Percentiles rank a stretch among this genome's conserved stretches.
Evolutionary conservation across 305 asterid genomes (phyloP).

Genomic region (Fraxinus paxiana): DNA sequence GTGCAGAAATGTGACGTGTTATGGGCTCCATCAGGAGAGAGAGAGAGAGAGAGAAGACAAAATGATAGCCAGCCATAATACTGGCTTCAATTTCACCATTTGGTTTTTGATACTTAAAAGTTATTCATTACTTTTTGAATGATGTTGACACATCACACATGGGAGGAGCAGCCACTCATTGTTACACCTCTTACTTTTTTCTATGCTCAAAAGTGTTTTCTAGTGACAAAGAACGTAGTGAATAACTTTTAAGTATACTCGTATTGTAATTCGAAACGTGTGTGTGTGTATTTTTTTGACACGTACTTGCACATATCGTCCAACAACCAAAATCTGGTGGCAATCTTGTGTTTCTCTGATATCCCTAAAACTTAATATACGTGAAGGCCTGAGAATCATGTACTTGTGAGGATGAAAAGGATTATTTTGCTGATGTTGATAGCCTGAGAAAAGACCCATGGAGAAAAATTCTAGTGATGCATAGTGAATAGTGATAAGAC

Average conservation of each 20-base stretch:
- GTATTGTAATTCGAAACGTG: not conserved
- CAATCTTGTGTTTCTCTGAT: not conserved
- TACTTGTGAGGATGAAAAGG: not conserved
- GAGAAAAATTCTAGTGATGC: not conserved
- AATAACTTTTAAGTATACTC: not conserved
- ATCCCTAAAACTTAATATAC: not conserved
- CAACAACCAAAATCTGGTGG: not conserved
- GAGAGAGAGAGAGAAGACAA: conserved; percentile 17
- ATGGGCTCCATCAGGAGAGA: conserved; percentile 6
- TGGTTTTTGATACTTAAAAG: not conserved
- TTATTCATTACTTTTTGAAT: not conserved
- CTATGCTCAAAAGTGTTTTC: not conserved
- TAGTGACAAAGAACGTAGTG: not conserved
- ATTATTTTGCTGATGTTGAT: not conserved
- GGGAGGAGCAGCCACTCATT: not conserved
- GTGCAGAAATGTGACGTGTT: conserved; percentile 9
- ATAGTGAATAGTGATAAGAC: not conserved
- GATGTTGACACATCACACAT: not conserved
- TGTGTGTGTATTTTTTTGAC: not conserved
- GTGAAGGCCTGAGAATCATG: not conserved
- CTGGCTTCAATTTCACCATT: conserved; percentile 24
- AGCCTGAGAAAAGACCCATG: not conserved
- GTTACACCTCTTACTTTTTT: not conserved
- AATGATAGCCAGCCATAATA: conserved; percentile 30
- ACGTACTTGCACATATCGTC: not conserved